Conservation (phyloP, 768 basidiomycete genomes). For the Hygrocybe punicea region DNA sequence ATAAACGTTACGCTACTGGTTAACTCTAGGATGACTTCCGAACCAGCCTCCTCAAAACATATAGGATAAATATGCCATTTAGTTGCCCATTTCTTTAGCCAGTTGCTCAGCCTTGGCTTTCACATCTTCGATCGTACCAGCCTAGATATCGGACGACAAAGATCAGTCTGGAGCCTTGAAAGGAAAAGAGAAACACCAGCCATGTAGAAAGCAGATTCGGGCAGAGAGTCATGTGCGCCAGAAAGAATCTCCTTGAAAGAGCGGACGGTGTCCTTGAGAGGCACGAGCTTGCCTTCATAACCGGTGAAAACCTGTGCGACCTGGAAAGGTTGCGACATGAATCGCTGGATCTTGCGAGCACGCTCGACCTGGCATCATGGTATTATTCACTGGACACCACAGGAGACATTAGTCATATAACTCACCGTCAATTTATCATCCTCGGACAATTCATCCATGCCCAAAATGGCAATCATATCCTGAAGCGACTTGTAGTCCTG, state of each 20-base stretch:
- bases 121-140: constrained; percentile 95
- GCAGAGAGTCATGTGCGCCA: constrained; percentile 82
- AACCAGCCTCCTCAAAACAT: not conserved
- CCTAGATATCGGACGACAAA: constrained; percentile 28
- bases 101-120: constrained; percentile 97
- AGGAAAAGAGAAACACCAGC: constrained; percentile 31
- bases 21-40: not conserved
- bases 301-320: constrained; percentile 99
- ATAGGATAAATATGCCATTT: constrained; percentile 15
- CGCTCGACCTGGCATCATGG: constrained; percentile 73
- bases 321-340: constrained; percentile 99
- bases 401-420: constrained; percentile 12
- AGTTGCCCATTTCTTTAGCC: constrained; percentile 84
- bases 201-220: constrained; percentile 99
- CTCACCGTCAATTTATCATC: constrained; percentile 97
- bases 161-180: not conserved
- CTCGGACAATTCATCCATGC: constrained; percentile 99
- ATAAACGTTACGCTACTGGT: not conserved
- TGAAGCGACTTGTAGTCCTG: constrained; percentile 96
- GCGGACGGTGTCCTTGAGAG: constrained; percentile 92
- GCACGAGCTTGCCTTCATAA: constrained; percentile 95
- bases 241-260: constrained; percentile 98
- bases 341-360: constrained; percentile 97
- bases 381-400: not conserved
- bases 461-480: constrained; percentile 99